phyloP scores from a whole-genome alignment of 305 asterid genomes.

The Euphrasia arctica region DNA sequence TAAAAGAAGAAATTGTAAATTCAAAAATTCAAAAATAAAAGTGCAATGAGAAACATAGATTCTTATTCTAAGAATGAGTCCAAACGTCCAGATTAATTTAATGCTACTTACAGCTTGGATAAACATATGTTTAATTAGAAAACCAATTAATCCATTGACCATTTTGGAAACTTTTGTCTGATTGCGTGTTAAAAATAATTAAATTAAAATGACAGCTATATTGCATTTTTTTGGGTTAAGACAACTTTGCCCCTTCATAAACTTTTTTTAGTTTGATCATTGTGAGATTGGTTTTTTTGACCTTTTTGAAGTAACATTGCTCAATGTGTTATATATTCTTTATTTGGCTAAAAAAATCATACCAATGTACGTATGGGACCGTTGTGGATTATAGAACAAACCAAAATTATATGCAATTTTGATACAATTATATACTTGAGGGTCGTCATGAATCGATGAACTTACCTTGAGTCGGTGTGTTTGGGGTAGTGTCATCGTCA shows the following conservation, averaged over 20 bases:
- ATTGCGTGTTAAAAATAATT: conserved; percentile 6
- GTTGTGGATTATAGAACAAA: neutral
- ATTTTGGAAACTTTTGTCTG: conserved; percentile 38
- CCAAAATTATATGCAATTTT: neutral
- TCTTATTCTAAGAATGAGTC: conserved; percentile 28
- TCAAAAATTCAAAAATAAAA: neutral
- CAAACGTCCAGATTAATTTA: conserved; percentile 21
- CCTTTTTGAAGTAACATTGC: neutral
- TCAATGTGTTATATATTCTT: neutral
- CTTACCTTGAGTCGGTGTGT: no score
- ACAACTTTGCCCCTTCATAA: no score
- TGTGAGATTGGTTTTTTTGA: neutral
- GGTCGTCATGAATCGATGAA: neutral
- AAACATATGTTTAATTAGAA: conserved; percentile 11
- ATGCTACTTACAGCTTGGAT: conserved; percentile 5
- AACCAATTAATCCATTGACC: conserved; percentile 45
- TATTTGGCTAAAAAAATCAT: neutral
- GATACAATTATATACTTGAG: neutral
- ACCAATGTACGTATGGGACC: neutral
- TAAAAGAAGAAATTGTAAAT: conserved; percentile 23
- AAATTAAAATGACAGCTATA: conserved; percentile 29
- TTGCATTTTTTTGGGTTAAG: neutral
- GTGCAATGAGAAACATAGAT: conserved; percentile 15
- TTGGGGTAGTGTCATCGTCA: no score
- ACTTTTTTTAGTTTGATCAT: neutral